A percentile compares a stretch with the other conserved stretches of the same genome.
phyloP scores from a whole-genome alignment of 2,329 filamentous ascomycete species.

The Exophiala lecanii-corni region DNA sequence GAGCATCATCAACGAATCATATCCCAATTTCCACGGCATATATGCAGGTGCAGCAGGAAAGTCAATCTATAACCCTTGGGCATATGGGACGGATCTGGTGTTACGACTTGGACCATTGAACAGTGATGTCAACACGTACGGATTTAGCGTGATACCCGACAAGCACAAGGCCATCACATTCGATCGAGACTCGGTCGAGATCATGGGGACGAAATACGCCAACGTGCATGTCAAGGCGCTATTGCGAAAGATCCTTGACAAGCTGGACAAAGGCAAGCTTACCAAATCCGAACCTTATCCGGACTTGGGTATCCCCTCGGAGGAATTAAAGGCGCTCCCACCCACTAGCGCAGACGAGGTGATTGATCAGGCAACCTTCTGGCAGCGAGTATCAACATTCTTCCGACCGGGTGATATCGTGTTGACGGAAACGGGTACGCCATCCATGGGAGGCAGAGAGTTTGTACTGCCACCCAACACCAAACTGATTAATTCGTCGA shows the following conservation, averaged over 20 bases:
- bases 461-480: conserved; percentile 48
- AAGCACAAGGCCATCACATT: conserved; percentile 63
- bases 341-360: conserved; percentile 44
- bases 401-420: conserved; percentile 52
- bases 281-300: conserved; percentile 29
- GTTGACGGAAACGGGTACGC: conserved; percentile 57
- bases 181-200: conserved; percentile 67
- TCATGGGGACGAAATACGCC: conserved; percentile 72
- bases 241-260: conserved; percentile 63
- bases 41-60: conserved; percentile 44
- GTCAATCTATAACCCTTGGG: conserved; percentile 33
- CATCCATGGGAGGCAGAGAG: conserved; percentile 51
- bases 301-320: conserved; percentile 41
- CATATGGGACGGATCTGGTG: conserved; percentile 42
- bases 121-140: conserved; percentile 44
- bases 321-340: conserved; percentile 46
- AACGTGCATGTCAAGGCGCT: conserved; percentile 74
- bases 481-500: conserved; percentile 48
- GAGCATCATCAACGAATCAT: conserved; percentile 46
- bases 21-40: conserved; percentile 47
- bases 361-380: conserved; percentile 55
- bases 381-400: conserved; percentile 55
- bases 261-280: conserved; percentile 42
- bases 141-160: conserved; percentile 29
- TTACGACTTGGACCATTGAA: conserved; percentile 45